A percentile compares a stretch with the other conserved stretches of the same genome.
These are phyloP conservation scores for Phlegmacium glaucopus DNA, from an alignment of 768 basidiomycete species.

Conservation along the genomic window DNA sequence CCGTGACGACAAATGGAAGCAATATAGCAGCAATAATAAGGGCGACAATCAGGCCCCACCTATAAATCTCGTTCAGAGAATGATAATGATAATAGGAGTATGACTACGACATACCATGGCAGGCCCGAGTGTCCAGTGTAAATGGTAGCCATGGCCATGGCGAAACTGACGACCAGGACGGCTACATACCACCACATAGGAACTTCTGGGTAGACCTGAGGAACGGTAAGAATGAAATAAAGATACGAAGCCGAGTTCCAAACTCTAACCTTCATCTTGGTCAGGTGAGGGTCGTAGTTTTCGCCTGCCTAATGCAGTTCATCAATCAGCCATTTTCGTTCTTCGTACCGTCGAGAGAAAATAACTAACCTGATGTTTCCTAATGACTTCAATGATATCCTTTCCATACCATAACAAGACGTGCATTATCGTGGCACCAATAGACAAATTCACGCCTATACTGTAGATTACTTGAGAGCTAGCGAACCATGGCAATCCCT, in stretches of 20 bases:
- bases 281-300: conserved; percentile 49
- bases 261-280: conserved; percentile 48
- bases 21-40: conserved; percentile 47
- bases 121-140: conserved; percentile 52
- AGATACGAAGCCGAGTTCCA: not conserved
- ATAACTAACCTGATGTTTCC: conserved; percentile 34
- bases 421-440: conserved; percentile 49
- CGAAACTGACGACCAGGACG: conserved; percentile 40
- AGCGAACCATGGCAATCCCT: conserved; percentile 45
- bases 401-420: conserved; percentile 51
- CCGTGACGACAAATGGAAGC: conserved; percentile 50
- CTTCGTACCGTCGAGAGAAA: not conserved
- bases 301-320: conserved; percentile 23
- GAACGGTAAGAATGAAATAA: not conserved
- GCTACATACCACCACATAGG: conserved; percentile 51
- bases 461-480: conserved; percentile 41
- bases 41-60: conserved; percentile 53
- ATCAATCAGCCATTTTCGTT: not conserved
- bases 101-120: conserved; percentile 41
- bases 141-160: conserved; percentile 50
- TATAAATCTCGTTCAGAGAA: conserved; percentile 1
- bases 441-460: conserved; percentile 34
- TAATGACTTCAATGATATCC: conserved; percentile 40
- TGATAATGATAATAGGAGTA: not conserved
- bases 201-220: conserved; percentile 33